A percentile compares a stretch with the other conserved stretches of the same genome.
These are phyloP conservation scores for Aspergillus heteromorphus DNA, from an alignment of 495 filamentous ascomycete species.

Conservation along the genomic window DNA sequence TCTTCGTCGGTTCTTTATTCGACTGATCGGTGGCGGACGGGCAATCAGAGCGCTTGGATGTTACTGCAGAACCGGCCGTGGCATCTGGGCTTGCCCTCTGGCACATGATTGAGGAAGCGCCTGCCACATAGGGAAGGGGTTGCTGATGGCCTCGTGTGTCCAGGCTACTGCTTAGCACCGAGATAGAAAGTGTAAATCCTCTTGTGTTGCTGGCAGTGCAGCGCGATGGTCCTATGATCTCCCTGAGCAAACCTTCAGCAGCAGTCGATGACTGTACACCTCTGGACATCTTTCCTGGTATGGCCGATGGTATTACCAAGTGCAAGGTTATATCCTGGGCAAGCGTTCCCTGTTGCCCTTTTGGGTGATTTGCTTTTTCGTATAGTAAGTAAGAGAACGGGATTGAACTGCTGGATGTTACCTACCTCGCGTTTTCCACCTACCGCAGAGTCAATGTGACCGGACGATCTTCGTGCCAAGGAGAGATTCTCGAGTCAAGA, in stretches of 20 bases:
- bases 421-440: background rate
- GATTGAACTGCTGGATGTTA: background rate
- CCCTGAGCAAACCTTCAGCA: background rate
- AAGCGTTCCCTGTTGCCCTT: background rate
- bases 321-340: background rate
- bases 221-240: background rate
- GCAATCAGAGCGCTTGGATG: background rate
- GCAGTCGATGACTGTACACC: background rate
- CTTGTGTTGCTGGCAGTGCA: background rate
- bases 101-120: background rate
- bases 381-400: background rate
- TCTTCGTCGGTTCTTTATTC: background rate
- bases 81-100: background rate
- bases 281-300: background rate
- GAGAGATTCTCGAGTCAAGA: background rate
- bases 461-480: background rate
- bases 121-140: background rate
- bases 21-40: conserved; percentile 3
- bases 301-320: background rate
- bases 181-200: background rate
- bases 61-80: background rate
- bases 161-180: background rate
- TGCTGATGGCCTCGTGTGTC: background rate
- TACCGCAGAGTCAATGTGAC: background rate
- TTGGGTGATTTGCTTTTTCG: background rate